Evolutionary conservation across 495 filamentous ascomycete species (phyloP).

Genomic region (Penicillium pancosmium): DNA sequence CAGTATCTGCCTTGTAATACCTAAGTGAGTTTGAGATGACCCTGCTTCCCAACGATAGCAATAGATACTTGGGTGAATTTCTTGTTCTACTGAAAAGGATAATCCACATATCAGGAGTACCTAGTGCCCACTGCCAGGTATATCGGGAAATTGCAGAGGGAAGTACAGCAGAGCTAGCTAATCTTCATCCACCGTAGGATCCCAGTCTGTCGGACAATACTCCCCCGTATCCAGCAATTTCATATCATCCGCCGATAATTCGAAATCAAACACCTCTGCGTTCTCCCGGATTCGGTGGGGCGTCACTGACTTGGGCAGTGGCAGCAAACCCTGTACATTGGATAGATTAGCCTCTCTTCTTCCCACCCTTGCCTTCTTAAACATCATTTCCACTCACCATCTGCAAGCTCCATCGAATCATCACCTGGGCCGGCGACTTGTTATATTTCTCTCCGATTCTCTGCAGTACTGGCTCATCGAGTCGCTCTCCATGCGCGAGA

Average conservation of each 20-base stretch:
- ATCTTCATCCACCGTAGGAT: constrained; percentile 58
- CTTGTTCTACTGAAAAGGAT: no score
- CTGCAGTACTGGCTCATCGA: constrained; percentile 61
- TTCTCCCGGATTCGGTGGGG: constrained; percentile 68
- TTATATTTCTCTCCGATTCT: constrained; percentile 67
- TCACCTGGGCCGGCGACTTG: constrained; percentile 75
- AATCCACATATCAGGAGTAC: no score
- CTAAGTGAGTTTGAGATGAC: no score
- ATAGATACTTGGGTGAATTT: no score
- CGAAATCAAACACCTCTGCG: constrained; percentile 78
- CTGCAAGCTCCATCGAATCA: constrained; percentile 85
- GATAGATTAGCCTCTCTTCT: not conserved
- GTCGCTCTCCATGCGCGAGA: constrained; percentile 65
- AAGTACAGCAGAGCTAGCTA: constrained; percentile 16
- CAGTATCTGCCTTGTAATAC: no score
- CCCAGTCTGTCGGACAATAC: constrained; percentile 63
- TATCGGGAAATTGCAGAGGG: no score
- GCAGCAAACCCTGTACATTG: constrained; percentile 53
- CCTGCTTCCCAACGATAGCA: no score
- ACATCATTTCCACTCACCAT: constrained; percentile 40
- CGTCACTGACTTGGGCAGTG: constrained; percentile 65
- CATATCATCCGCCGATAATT: constrained; percentile 65
- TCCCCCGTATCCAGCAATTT: constrained; percentile 56
- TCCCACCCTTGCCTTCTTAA: no score
- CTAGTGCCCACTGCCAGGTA: no score